Base-by-base conservation (phyloP, 768 basidiomycete species). In the Pleurotus sapidus region DNA sequence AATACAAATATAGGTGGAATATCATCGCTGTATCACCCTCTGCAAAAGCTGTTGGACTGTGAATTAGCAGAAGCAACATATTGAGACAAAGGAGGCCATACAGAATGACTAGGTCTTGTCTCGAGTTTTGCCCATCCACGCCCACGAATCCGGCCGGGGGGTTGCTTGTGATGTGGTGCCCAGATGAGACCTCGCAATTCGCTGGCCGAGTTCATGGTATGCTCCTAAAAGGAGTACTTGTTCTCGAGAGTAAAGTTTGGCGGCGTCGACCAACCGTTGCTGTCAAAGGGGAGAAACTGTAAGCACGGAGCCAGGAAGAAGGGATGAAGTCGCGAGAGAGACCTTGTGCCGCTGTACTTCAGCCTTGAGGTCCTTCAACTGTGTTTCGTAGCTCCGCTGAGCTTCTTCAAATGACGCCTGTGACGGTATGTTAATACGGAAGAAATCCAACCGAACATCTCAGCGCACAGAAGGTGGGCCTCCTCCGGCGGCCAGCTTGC, bases 151-250 rank as follows among this genome's bases (percentile, higher is more conserved):
- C 18, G 88, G 83, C 45, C 81, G 77, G 38, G 75, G 71, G 53
- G 74, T 74, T 43, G 63, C 66, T 61, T 72, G 76, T 62, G 77
- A 77, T 56, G 70, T 72, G 27, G 74, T 70, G 20, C 78, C 75
- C 8, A 92, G 71, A 63, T 89, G 88, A 42, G 81, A 78, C 57
- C 89, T 80, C 42, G 81, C 73, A 17, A 75, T 81, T 51, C 78
- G 76, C 79, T 89, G 85, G 9, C 91, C 89, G 43, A 84, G 72
- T 40, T 76, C 77, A 67, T 93, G 91, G 59, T 93, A 77, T 4
- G 84, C 83, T 56, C 87, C 81, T 18, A 93, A 73, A 86, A 97
- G 89, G 57, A 93, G 78, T 61, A 87, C 83, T 62, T 93, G 90
- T 67, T 98, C 94, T 49, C 80, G 75, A 48, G 81, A 79, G 67